A percentile compares a stretch with the other conserved stretches of the same genome.
Conservation (phyloP, 2,329 filamentous ascomycete genomes). For the Alternaria brassicae region DNA sequence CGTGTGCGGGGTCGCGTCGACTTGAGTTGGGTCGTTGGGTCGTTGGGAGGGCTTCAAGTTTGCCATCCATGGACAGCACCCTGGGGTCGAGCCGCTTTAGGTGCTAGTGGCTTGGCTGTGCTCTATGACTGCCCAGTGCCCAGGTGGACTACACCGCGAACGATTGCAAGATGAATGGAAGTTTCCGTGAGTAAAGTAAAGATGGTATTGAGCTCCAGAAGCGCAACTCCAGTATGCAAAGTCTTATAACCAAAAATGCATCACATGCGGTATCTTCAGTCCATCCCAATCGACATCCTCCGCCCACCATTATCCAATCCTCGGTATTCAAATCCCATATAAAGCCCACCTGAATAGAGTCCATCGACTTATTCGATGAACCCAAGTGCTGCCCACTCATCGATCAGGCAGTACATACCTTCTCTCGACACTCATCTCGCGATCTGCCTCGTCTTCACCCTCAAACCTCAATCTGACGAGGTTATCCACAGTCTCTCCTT, state of each 20-base stretch:
- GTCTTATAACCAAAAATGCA: not conserved
- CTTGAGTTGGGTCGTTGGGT: not conserved
- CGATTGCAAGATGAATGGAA: not conserved
- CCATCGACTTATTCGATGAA: not conserved
- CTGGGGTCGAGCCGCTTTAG: conserved; percentile 1
- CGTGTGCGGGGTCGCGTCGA: conserved; percentile 11
- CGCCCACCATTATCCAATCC: not conserved
- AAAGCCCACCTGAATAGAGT: not conserved
- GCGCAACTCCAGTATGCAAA: not conserved
- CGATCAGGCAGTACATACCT: conserved; percentile 56
- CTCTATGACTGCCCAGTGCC: not conserved
- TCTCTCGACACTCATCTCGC: conserved; percentile 58
- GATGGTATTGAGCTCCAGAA: not conserved
- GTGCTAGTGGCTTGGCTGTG: conserved; percentile 11
- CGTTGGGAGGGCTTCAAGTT: not conserved
- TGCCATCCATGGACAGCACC: not conserved
- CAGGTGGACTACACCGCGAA: not conserved
- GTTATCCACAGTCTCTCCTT: conserved; percentile 51
- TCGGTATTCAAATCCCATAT: not conserved
- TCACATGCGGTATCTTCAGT: not conserved
- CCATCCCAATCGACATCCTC: not conserved
- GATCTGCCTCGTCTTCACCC: conserved; percentile 56
- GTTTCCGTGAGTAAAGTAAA: not conserved
- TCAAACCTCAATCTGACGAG: conserved; percentile 57
- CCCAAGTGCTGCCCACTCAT: not conserved